Percentiles rank a stretch among this genome's conserved stretches.
These are phyloP conservation scores for Theileria annulata DNA, from an alignment of 169 alveolate genomes.

Conservation along the genomic window DNA sequence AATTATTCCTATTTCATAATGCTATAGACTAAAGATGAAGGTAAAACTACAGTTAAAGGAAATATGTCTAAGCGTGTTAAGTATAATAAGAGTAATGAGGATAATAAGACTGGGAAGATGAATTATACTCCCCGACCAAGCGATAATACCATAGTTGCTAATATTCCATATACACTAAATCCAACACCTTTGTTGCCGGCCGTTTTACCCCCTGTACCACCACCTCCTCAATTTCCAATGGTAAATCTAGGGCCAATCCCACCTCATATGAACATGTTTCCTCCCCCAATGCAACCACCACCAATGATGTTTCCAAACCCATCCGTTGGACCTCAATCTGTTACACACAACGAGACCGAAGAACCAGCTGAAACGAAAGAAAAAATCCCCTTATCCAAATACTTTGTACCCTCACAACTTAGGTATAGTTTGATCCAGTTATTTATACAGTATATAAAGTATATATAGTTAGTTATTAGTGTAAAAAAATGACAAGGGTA, in stretches of 20 bases:
- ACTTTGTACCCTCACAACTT: conserved; percentile 59
- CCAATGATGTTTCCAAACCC: conserved; percentile 32
- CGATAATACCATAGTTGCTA: not conserved
- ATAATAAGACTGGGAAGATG: not conserved
- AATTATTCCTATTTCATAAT: not conserved
- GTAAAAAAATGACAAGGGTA: no score
- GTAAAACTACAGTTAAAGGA: not conserved
- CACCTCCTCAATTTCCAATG: not conserved
- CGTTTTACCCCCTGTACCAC: not conserved
- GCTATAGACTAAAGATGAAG: not conserved
- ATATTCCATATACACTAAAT: conserved; percentile 1
- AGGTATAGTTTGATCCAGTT: conserved; percentile 13
- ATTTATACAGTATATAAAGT: no score
- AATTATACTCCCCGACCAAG: conserved; percentile 12
- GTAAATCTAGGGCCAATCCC: conserved; percentile 6
- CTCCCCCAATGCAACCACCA: conserved; percentile 9
- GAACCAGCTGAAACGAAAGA: not conserved
- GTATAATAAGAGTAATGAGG: not conserved
- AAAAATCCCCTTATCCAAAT: conserved; percentile 42
- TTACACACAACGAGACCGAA: not conserved
- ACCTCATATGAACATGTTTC: conserved; percentile 23
- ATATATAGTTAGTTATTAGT: not conserved
- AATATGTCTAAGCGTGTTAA: not conserved
- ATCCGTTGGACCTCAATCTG: conserved; percentile 12
- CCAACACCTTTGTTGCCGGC: not conserved